Evolutionary conservation across 2,329 filamentous ascomycete genomes (phyloP).

Genomic region (Fusarium austroafricanum): DNA sequence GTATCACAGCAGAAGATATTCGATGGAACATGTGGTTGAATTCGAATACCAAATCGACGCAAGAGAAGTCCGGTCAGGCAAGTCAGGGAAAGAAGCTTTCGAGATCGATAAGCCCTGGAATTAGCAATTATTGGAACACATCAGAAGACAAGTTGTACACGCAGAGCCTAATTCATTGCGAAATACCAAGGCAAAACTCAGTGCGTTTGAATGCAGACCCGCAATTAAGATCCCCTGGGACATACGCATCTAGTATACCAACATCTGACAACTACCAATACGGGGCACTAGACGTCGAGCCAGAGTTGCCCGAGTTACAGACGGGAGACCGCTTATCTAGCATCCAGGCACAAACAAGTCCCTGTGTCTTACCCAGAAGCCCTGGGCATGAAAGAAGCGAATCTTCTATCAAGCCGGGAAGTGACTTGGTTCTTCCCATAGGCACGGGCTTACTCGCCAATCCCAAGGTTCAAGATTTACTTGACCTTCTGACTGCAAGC

Average conservation of each 20-base stretch:
- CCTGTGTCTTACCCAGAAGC: background rate
- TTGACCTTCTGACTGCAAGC: constrained; percentile 37
- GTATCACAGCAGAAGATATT: constrained; percentile 30
- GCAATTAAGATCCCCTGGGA: background rate
- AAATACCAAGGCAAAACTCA: background rate
- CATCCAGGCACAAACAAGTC: background rate
- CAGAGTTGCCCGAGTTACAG: constrained; percentile 3
- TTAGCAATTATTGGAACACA: constrained; percentile 25
- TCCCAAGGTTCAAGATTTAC: constrained; percentile 33
- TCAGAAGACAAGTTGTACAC: constrained; percentile 17
- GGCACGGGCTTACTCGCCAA: background rate
- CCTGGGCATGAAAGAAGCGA: constrained; percentile 1
- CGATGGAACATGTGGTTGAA: constrained; percentile 43
- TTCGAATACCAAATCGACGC: background rate
- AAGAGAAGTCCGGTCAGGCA: background rate
- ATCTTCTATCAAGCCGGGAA: background rate
- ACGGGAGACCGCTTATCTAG: background rate
- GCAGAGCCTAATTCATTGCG: background rate
- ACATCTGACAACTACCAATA: background rate
- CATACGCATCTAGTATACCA: background rate
- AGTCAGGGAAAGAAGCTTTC: background rate
- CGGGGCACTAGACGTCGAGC: background rate
- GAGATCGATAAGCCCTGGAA: constrained; percentile 27
- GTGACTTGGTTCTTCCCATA: constrained; percentile 11
- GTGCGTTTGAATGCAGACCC: background rate